Percentiles rank a stretch among this genome's conserved stretches.
Evolutionary conservation across 768 basidiomycete genomes (phyloP).

Genomic region (Rhodosporidiobolus odoratus): DNA sequence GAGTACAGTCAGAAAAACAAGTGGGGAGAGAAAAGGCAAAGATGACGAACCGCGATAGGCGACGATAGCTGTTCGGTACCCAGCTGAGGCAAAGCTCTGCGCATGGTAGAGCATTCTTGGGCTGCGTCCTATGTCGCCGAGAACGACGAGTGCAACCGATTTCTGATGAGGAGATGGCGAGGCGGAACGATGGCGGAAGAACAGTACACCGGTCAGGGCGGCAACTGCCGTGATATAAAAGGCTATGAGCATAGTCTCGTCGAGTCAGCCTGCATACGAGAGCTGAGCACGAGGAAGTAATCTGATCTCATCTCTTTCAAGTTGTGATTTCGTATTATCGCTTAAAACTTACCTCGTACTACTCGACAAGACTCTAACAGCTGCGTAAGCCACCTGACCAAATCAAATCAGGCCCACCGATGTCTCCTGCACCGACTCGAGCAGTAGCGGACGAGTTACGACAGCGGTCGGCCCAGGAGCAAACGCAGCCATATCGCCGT

Average conservation of each 20-base stretch:
- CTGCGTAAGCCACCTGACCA: no score
- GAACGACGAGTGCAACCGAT: slow-evolving; percentile 79
- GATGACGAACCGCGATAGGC: slow-evolving; percentile 67
- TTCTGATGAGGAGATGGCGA: not conserved
- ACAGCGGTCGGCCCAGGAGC: no score
- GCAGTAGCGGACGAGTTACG: no score
- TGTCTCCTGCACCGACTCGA: no score
- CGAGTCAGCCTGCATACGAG: not conserved
- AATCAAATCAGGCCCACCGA: no score
- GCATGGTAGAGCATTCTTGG: slow-evolving; percentile 99
- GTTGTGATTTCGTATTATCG: no score
- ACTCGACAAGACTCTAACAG: no score
- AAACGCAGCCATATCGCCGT: no score
- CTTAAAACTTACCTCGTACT: no score
- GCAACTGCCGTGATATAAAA: not conserved
- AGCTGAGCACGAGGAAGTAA: not conserved
- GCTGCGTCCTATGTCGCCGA: slow-evolving; percentile 92
- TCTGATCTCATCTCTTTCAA: no score
- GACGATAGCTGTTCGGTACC: slow-evolving; percentile 71
- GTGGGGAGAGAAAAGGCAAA: not conserved
- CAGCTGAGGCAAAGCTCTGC: slow-evolving; percentile 75
- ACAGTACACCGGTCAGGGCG: not conserved
- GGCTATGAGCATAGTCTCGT: not conserved
- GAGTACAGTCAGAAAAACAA: not conserved
- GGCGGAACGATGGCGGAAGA: not conserved